Base-by-base conservation (phyloP, 1,284 basidiomycete species). In the Anthracocystis walkeri region DNA sequence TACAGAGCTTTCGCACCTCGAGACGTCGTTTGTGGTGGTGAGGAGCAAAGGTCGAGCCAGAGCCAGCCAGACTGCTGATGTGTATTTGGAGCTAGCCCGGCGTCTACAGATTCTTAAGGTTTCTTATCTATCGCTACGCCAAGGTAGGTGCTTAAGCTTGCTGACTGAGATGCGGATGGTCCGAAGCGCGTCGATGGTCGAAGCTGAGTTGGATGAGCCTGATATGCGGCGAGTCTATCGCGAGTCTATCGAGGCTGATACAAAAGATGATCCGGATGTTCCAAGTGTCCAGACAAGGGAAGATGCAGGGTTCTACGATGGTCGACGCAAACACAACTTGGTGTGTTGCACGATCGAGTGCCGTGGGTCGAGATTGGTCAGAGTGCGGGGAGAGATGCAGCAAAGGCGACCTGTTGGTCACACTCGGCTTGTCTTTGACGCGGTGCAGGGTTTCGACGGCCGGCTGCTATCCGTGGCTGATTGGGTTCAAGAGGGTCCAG, bases 91-190 rank as follows among this genome's bases (percentile, higher is more conserved):
- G 11, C 23, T 7, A n/a, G 27, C 2, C 16, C 45, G 20, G 10
- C 7, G 45, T 45, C 41, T 7, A n/a, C 8, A 18, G 12, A n/a
- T 12, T 29, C 5, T 2, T 48, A 29, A 29, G 25, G 27, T 48
- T 48, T 4, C 46, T 48, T 48, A 48, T 29, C 46, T 48, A 48
- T 38, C 14, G 46, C 46, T 18, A 48, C 25, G 27, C 46, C 46
- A 10, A 48, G 46, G 29, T 48, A 48, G 46, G 46, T 18, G 27
- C 46, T 29, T 29, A 27, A 48, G 25, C 27, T 21, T 48, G 16
- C 18, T 48, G 46, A 10, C 7, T 48, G 46, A 48, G 25, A 18
- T 18, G 46, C 27, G 16, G 16, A 5, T 27, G 45, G 4, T 46
- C 45, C 27, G 45, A 7, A 33, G 33, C 33, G 33, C 33, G 33